phyloP scores from a whole-genome alignment of 352 stramenopile species.

The Pythium periplocum region DNA sequence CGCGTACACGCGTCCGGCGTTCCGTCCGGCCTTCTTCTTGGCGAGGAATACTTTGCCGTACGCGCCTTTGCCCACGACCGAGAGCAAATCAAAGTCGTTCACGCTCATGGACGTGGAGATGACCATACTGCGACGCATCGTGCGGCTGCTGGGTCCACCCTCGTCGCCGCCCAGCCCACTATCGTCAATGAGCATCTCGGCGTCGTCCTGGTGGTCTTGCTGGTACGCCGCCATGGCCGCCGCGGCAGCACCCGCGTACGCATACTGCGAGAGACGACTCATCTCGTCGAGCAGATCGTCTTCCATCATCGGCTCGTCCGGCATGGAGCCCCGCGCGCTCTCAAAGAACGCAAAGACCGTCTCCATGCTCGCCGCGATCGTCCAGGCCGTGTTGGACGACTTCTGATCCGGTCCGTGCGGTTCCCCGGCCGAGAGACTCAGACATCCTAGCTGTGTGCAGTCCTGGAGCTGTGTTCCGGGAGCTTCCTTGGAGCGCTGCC shows the following conservation, averaged over 20 bases:
- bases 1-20: conserved; percentile 75
- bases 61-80: conserved; percentile 82
- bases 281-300: conserved; percentile 74
- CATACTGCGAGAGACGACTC: conserved; percentile 66
- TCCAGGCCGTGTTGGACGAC: conserved; percentile 78
- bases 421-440: conserved; percentile 74
- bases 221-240: conserved; percentile 44
- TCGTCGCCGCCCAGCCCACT: conserved; percentile 14
- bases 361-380: conserved; percentile 76
- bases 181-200: conserved; percentile 53
- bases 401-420: conserved; percentile 58
- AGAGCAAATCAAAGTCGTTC: conserved; percentile 84
- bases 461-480: conserved; percentile 65
- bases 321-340: conserved; percentile 71
- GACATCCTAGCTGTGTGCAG: conserved; percentile 61
- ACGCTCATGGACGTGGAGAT: conserved; percentile 81
- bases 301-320: conserved; percentile 61
- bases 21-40: conserved; percentile 70
- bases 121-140: conserved; percentile 65
- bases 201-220: conserved; percentile 67
- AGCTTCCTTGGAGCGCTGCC: conserved; percentile 67
- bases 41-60: conserved; percentile 86
- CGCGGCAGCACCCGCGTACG: conserved; percentile 47
- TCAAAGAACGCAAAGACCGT: conserved; percentile 85
- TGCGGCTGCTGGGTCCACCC: conserved; percentile 23